phyloP scores from a whole-genome alignment of 164 flowering plant genomes.

The Tinospora cordifolia region DNA sequence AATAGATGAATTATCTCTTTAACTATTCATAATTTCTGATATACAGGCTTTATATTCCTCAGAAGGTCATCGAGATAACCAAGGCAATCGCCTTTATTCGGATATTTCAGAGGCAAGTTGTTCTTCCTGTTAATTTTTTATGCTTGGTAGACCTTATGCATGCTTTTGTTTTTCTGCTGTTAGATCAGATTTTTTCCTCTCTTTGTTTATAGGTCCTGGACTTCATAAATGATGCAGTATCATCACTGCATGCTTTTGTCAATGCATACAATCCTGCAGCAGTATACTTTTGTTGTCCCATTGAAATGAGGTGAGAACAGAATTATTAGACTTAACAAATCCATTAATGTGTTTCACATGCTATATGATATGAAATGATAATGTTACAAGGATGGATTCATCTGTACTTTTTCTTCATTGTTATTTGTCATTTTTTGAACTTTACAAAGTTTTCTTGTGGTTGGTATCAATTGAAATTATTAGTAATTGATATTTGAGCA shows the following conservation, averaged over 20 bases:
- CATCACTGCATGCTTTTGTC: conserved; percentile 70
- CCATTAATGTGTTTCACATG: background rate
- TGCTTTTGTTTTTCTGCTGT: conserved; percentile 1
- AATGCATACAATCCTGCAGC: conserved; percentile 74
- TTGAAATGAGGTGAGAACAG: conserved; percentile 49
- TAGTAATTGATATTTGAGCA: too few relatives aligned
- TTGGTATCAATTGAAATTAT: background rate
- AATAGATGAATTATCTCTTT: background rate
- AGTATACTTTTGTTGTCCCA: conserved; percentile 54
- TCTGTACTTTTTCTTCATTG: background rate
- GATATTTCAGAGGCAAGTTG: conserved; percentile 70
- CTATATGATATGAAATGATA: background rate
- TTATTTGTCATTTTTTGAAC: background rate
- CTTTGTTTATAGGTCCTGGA: conserved; percentile 69
- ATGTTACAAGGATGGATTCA: background rate
- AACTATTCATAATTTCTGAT: background rate
- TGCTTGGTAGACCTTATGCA: conserved; percentile 1
- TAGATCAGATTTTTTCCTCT: background rate
- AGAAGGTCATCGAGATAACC: conserved; percentile 36
- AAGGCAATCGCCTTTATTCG: conserved; percentile 34
- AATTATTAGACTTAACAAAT: background rate
- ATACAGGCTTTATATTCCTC: conserved; percentile 56
- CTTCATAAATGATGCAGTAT: conserved; percentile 86
- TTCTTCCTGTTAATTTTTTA: background rate
- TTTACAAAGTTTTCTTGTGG: background rate